phyloP scores from a whole-genome alignment of 192 early-diverging fungal genomes.

The Chytriomyces hyalinus region DNA sequence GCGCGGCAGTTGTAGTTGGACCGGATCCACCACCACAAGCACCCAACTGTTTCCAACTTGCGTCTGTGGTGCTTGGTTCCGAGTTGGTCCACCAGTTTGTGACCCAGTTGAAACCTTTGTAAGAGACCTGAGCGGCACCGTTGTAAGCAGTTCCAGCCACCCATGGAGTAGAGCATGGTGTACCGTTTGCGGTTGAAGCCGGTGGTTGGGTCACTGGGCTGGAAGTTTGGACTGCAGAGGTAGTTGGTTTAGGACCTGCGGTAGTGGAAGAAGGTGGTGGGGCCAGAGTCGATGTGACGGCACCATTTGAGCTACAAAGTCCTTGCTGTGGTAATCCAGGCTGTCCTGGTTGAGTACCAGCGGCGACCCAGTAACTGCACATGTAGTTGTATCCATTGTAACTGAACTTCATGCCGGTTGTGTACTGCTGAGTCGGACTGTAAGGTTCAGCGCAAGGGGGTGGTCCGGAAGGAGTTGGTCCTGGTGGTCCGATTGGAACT shows the following conservation, averaged over 20 bases:
- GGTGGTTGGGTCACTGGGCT: not conserved
- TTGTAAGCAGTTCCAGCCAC: not conserved
- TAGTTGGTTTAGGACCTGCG: not conserved
- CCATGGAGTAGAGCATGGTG: constrained; percentile 1
- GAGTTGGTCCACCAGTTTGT: constrained; percentile 11
- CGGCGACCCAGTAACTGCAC: not conserved
- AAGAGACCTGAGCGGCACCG: constrained; percentile 5
- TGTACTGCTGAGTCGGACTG: not conserved
- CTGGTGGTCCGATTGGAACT: not conserved
- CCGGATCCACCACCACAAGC: not conserved
- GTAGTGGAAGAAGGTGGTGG: not conserved
- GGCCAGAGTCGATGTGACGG: not conserved
- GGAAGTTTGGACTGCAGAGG: not conserved
- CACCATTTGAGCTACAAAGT: not conserved
- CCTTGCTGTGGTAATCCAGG: constrained; percentile 12
- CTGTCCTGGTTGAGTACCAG: not conserved
- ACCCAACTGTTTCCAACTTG: not conserved
- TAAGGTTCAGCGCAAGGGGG: not conserved
- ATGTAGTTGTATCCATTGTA: constrained; percentile 22
- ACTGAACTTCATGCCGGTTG: not conserved
- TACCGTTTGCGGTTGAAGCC: not conserved
- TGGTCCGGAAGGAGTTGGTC: constrained; percentile 3
- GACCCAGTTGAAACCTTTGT: constrained; percentile 9
- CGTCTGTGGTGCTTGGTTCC: not conserved
- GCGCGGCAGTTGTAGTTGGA: not conserved